Evolutionary conservation across 495 filamentous ascomycete species (phyloP).

Genomic region (Penicillium lagena): DNA sequence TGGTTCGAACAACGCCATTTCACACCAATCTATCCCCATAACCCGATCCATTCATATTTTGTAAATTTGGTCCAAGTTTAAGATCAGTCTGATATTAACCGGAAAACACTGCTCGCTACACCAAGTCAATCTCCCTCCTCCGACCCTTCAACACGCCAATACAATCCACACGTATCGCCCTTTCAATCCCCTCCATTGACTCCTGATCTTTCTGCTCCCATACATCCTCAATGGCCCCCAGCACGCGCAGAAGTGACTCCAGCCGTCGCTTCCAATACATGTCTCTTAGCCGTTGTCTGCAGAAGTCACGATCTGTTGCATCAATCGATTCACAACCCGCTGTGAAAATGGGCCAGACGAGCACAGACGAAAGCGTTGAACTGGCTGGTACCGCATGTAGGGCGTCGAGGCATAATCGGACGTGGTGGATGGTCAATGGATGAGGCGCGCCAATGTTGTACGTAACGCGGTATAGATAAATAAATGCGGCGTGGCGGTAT

Average conservation of each 20-base stretch:
- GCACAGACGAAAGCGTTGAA: conserved; percentile 47
- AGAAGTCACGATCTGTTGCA: conserved; percentile 17
- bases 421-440: conserved; percentile 41
- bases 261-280: not conserved
- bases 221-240: not conserved
- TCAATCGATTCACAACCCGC: conserved; percentile 49
- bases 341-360: conserved; percentile 59
- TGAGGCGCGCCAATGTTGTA: conserved; percentile 29
- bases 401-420: conserved; percentile 41
- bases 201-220: not conserved
- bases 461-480: conserved; percentile 54
- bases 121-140: not conserved
- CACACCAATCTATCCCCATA: too few relatives aligned
- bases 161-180: conserved; percentile 1
- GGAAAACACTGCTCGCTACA: too few relatives aligned
- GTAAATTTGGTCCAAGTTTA: too few relatives aligned
- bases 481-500: conserved; percentile 54
- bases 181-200: not conserved
- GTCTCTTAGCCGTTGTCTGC: not conserved
- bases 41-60: too few relatives aligned
- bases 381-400: conserved; percentile 47
- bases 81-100: too few relatives aligned
- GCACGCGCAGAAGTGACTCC: not conserved
- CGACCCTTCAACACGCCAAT: conserved; percentile 1
- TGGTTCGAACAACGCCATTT: too few relatives aligned